Evolutionary conservation across 208 protist genomes (phyloP).

Genomic region (Trypanosoma cruzi): DNA sequence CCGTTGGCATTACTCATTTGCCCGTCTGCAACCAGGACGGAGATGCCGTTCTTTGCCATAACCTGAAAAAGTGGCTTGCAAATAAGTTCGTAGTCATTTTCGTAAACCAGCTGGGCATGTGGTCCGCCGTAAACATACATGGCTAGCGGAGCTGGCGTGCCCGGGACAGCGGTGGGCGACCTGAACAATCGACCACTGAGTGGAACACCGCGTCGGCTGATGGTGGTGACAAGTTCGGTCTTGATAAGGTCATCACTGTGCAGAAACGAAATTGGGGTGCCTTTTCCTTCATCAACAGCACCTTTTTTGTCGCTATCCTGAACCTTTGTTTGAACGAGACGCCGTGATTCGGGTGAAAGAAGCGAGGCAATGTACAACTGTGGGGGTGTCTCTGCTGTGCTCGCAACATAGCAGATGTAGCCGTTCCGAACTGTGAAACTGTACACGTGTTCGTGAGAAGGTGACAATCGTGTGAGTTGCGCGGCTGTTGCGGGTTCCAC

Average conservation of each 20-base stretch:
- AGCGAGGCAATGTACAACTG: conserved; percentile 43
- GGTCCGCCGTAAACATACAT: conserved; percentile 89
- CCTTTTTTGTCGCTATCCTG: not conserved
- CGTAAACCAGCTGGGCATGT: conserved; percentile 83
- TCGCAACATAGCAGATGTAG: conserved; percentile 57
- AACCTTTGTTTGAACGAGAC: not conserved
- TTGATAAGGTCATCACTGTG: conserved; percentile 32
- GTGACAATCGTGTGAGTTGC: conserved; percentile 44
- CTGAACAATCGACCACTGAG: conserved; percentile 74
- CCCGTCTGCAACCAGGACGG: conserved; percentile 83
- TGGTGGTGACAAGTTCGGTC: conserved; percentile 54
- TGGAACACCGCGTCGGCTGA: conserved; percentile 66
- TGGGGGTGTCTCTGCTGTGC: conserved; percentile 40
- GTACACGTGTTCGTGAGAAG: conserved; percentile 57
- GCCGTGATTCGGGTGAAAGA: conserved; percentile 3
- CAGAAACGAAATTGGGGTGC: not conserved
- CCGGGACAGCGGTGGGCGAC: conserved; percentile 29
- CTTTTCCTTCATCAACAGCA: not conserved
- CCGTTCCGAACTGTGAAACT: conserved; percentile 38
- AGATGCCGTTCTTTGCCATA: conserved; percentile 70
- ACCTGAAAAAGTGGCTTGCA: conserved; percentile 61
- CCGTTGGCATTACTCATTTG: conserved; percentile 87
- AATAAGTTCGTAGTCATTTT: conserved; percentile 53
- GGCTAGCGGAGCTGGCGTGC: conserved; percentile 47
- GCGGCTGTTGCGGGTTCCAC: conserved; percentile 5